Evolutionary conservation across 75 land plant species (phyloP), one percentile per base, ranked within the genome.

Genomic region (Cupressus sempervirens): DNA sequence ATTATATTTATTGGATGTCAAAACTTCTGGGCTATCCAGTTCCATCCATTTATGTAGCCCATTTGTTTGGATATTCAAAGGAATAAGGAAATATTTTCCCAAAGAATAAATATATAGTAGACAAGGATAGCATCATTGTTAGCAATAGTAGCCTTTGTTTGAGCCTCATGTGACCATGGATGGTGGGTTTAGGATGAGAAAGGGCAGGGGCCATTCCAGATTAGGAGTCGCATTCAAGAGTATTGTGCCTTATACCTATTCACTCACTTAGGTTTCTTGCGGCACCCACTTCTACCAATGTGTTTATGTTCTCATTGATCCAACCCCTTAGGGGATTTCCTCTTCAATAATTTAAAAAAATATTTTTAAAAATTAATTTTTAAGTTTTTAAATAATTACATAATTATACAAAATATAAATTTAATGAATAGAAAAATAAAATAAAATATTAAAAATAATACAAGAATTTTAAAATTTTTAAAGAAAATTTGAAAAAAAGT

Each of bases 101-200:
- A 20, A 18, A 20, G 26, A 58, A 20, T 26, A 58, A 58, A 20
- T 58, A 58, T 20, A 58, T 18, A 23, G 65, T 8, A 58, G n/a
- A 7, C 26, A 20, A n/a, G 26, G 65, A 7, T 4, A 56, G 26
- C 18, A 26, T 26, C 62, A 56, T 56, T 56, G 62, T 56, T 16
- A 53, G 16, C 56, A 53, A 18, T 20, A 54, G 58, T 16, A 54
- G 14, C 93, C 98, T 11, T 62, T 65, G 84, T 94, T 96, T 89
- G 95, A 90, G 87, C 96, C 98, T 72, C 98, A 96, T 84, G 88
- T 94, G 48, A 96, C 98, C 9, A 91, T 96, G 41, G 90, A 94
- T 76, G 96, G 94, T 23, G 92, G 89, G 29, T 87, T 89, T 75
- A 83, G 52, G 36, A 76, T 93, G 58, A 77, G 88, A 34, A 88